Base-by-base conservation (phyloP, 768 basidiomycete species). In the Cystobasidium ongulense region DNA sequence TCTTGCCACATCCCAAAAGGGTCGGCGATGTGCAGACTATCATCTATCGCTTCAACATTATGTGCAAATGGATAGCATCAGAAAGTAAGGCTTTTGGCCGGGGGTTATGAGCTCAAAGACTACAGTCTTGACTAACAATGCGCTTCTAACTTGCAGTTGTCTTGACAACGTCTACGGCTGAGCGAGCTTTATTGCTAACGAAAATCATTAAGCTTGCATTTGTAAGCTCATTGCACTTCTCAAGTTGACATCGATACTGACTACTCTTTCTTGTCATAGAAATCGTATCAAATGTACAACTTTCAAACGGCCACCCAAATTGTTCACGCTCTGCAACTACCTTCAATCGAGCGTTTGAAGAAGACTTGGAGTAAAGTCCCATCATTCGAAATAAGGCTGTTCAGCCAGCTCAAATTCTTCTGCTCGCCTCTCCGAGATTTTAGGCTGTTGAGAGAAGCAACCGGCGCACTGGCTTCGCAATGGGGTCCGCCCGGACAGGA, bases 121-220 rank as follows among this genome's bases (percentile, higher is more conserved):
- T 57, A n/a, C 7, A 23, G n/a, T 21, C 8, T 23, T 25, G 53
- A 31, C 8, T 5, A 57, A 23, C 7, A 8, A 31, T 31, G n/a
- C 23, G 31, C 7, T 23, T 57, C 21, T 57, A 7, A 57, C n/a
- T 7, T 13, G n/a, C 53, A 71, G 85, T 95, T 65, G 85, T 92
- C 27, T 82, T 91, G 71, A 89, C 92, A 0, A 88, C 87, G 4
- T 81, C 81, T 66, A 10, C 76, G 33, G 74, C 78, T 46, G 87
- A 90, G 66, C 85, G 92, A 23, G 85, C 84, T 39, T 75, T 84
- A 59, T 82, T 96, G 23, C 86, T 90, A 62, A 83, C 82, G 73
- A 93, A 92, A 82, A 89, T 95, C 80, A 87, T 94, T 75, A 87
- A 90, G 50, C 83, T 95, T 71, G 92, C 92, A 43, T 91, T 87